These are phyloP conservation scores for Ustilago loliicola DNA, from an alignment of 1,284 basidiomycete species.

Conservation along the genomic window DNA sequence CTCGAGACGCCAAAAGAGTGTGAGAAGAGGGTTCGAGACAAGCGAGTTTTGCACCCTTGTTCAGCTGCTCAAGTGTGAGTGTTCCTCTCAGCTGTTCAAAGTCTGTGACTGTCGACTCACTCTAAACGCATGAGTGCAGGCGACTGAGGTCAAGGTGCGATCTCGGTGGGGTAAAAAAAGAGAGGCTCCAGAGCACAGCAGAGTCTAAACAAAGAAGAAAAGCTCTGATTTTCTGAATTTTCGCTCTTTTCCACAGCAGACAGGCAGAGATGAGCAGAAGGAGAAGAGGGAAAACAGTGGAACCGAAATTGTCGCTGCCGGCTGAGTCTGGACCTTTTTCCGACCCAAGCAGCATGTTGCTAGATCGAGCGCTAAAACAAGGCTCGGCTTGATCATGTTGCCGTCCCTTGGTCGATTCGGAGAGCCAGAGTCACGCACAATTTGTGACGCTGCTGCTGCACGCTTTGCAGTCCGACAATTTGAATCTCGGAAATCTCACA, in stretches of 20 bases:
- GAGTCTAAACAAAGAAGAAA: not conserved
- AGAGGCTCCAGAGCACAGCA: not conserved
- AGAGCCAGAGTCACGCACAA: not conserved
- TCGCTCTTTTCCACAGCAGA: not conserved
- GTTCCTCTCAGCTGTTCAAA: not conserved
- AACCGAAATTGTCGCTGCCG: not conserved
- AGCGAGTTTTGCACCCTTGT: slow-evolving; percentile 9
- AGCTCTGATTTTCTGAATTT: not conserved
- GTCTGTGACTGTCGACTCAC: not conserved
- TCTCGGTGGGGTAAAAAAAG: not conserved
- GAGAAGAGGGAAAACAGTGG: not conserved
- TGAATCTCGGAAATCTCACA: not conserved
- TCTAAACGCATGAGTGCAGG: not conserved
- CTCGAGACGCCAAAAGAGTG: not conserved
- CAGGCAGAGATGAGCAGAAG: too few species aligned
- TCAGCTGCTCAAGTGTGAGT: not conserved
- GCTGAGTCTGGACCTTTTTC: slow-evolving; percentile 4
- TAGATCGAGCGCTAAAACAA: not conserved
- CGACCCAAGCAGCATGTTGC: not conserved
- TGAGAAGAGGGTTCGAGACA: not conserved
- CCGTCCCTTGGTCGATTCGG: not conserved
- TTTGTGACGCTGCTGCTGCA: not conserved
- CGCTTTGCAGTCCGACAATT: slow-evolving; percentile 4
- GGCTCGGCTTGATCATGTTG: not conserved
- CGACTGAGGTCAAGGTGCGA: slow-evolving; percentile 7